Conservation (phyloP, 2,329 filamentous ascomycete genomes). For the Mycogone perniciosa region DNA sequence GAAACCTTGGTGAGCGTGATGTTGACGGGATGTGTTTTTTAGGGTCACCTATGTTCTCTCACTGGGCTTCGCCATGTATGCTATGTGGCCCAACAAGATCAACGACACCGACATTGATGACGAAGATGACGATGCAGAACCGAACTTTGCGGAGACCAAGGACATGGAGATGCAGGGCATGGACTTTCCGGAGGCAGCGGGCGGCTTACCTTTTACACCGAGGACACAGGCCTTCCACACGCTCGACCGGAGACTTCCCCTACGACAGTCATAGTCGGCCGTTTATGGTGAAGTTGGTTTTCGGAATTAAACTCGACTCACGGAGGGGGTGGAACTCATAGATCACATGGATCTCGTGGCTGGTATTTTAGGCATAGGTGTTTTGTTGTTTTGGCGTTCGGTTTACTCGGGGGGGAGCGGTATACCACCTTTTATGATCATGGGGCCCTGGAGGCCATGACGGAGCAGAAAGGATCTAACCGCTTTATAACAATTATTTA, state of each 20-base stretch:
- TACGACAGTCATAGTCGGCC: constrained; percentile 27
- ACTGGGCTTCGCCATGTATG: constrained; percentile 52
- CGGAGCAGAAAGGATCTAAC: not conserved
- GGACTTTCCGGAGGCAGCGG: constrained; percentile 13
- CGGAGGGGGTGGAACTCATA: too few species aligned
- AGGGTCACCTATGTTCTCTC: constrained; percentile 51
- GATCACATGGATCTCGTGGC: too few species aligned
- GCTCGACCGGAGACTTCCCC: constrained; percentile 51
- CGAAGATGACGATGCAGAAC: constrained; percentile 31
- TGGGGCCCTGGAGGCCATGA: constrained; percentile 7
- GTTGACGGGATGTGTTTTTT: not conserved
- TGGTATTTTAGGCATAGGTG: too few species aligned
- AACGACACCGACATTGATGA: constrained; percentile 41
- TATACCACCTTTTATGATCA: not conserved
- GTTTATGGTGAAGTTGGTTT: not conserved
- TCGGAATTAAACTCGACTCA: not conserved
- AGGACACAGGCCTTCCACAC: constrained; percentile 62
- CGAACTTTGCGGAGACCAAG: constrained; percentile 28
- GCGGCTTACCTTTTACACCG: constrained; percentile 51
- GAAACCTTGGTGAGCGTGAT: not conserved
- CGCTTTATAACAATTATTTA: too few species aligned
- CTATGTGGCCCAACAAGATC: constrained; percentile 49
- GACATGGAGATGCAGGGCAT: constrained; percentile 50
- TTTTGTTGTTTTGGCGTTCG: too few species aligned
- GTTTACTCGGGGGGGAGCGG: too few species aligned